These are phyloP conservation scores for Poterioochromonas sp. DNA, from an alignment of 352 stramenopile species.

Conservation along the genomic window DNA sequence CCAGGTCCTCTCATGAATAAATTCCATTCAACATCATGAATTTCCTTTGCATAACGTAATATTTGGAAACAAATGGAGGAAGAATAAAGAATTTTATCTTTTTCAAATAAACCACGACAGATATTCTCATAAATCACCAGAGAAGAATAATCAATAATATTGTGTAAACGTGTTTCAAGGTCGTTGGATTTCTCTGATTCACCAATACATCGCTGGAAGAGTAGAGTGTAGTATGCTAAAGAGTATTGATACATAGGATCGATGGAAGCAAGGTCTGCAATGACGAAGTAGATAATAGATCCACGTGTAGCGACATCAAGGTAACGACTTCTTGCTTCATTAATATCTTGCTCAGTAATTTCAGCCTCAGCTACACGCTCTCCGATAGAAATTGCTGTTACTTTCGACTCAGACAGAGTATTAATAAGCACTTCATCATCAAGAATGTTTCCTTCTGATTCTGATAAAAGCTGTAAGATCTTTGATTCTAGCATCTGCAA, in stretches of 20 bases:
- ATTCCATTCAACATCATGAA: slow-evolving; percentile 66
- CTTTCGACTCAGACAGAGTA: slow-evolving; percentile 52
- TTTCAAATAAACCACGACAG: slow-evolving; percentile 80
- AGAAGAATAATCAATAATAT: slow-evolving; percentile 76
- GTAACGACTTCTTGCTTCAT: slow-evolving; percentile 70
- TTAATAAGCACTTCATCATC: slow-evolving; percentile 71
- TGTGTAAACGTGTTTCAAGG: slow-evolving; percentile 57
- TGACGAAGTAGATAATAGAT: slow-evolving; percentile 88
- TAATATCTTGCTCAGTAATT: slow-evolving; percentile 76
- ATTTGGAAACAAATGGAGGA: slow-evolving; percentile 89
- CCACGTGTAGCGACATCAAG: slow-evolving; percentile 72
- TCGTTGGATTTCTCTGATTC: slow-evolving; percentile 39
- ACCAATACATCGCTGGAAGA: slow-evolving; percentile 79
- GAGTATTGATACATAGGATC: slow-evolving; percentile 93
- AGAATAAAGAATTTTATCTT: slow-evolving; percentile 77
- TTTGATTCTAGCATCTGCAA: slow-evolving; percentile 81
- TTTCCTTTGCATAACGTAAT: slow-evolving; percentile 62
- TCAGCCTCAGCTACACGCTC: slow-evolving; percentile 79
- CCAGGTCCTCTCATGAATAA: slow-evolving; percentile 67
- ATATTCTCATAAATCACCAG: slow-evolving; percentile 85
- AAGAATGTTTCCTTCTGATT: slow-evolving; percentile 78
- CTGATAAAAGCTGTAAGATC: slow-evolving; percentile 77
- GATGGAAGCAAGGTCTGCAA: slow-evolving; percentile 75
- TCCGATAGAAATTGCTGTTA: slow-evolving; percentile 48
- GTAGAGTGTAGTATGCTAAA: slow-evolving; percentile 74